Evolutionary conservation across 2,329 filamentous ascomycete species (phyloP).

Genomic region (Penicillium brevicompactum): DNA sequence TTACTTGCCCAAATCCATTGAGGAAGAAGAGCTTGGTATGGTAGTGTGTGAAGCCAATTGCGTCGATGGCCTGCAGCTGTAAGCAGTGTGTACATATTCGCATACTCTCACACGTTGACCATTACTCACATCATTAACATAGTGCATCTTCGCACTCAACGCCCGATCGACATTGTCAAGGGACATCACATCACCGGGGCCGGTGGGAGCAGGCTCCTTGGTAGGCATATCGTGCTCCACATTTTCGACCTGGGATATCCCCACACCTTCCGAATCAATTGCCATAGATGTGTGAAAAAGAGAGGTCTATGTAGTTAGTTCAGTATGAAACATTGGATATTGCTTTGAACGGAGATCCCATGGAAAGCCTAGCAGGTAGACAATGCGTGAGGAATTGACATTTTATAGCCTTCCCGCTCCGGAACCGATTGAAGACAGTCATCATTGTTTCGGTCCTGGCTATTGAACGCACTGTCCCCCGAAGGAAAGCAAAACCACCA

Average conservation of each 20-base stretch:
- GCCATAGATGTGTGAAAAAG: not conserved
- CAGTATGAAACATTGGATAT: not conserved
- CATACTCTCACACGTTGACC: no score
- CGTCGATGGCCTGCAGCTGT: conserved; percentile 48
- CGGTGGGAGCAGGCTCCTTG: not conserved
- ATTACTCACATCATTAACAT: conserved; percentile 64
- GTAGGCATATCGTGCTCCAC: not conserved
- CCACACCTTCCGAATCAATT: not conserved
- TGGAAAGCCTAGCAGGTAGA: not conserved
- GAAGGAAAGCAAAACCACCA: not conserved
- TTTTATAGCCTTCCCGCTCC: not conserved
- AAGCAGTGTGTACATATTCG: not conserved
- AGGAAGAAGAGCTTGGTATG: conserved; percentile 63
- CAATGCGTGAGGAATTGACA: not conserved
- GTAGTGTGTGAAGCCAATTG: conserved; percentile 56
- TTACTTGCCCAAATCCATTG: conserved; percentile 59
- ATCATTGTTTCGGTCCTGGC: not conserved
- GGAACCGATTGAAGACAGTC: not conserved
- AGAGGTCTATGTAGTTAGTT: not conserved
- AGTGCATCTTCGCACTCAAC: conserved; percentile 67
- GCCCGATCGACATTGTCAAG: conserved; percentile 55
- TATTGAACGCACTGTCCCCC: not conserved
- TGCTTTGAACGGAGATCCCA: not conserved
- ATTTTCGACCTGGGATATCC: not conserved
- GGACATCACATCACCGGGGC: conserved; percentile 6